phyloP scores from a whole-genome alignment of 805 yeast genomes.

The Candida pini region DNA sequence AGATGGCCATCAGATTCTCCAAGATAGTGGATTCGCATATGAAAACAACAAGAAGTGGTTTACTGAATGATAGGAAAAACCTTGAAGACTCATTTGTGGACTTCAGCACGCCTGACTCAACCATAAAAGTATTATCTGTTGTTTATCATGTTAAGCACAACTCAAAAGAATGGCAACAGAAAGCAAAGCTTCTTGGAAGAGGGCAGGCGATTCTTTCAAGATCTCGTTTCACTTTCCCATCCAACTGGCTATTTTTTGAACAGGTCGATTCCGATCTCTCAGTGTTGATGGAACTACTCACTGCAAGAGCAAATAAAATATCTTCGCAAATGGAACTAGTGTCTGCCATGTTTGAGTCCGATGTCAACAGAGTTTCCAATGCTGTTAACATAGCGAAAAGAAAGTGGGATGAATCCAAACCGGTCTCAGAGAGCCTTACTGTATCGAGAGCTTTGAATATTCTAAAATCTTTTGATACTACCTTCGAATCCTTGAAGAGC shows the following conservation, averaged over 20 bases:
- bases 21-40: conserved; percentile 30
- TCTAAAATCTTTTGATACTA: conserved; percentile 25
- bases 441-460: conserved; percentile 40
- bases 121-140: conserved; percentile 32
- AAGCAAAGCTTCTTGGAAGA: conserved; percentile 17
- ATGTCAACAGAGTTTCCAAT: conserved; percentile 32
- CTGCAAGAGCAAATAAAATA: conserved; percentile 21
- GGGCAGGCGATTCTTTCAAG: conserved; percentile 29
- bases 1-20: conserved; percentile 37
- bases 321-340: conserved; percentile 35
- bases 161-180: conserved; percentile 17
- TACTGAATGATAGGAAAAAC: conserved; percentile 29
- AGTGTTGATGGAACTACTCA: conserved; percentile 35
- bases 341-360: conserved; percentile 38
- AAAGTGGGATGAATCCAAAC: conserved; percentile 47
- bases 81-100: conserved; percentile 34
- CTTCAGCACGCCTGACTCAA: conserved; percentile 32
- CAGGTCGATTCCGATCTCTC: conserved; percentile 50
- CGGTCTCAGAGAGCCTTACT: conserved; percentile 35
- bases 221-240: conserved; percentile 42
- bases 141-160: conserved; percentile 30
- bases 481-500: conserved; percentile 7
- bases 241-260: conserved; percentile 55
- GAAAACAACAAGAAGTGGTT: conserved; percentile 23
- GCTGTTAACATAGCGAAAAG: conserved; percentile 25